Evolutionary conservation across 2,329 filamentous ascomycete genomes (phyloP).

Genomic region (Aaosphaeria pasadenensis): DNA sequence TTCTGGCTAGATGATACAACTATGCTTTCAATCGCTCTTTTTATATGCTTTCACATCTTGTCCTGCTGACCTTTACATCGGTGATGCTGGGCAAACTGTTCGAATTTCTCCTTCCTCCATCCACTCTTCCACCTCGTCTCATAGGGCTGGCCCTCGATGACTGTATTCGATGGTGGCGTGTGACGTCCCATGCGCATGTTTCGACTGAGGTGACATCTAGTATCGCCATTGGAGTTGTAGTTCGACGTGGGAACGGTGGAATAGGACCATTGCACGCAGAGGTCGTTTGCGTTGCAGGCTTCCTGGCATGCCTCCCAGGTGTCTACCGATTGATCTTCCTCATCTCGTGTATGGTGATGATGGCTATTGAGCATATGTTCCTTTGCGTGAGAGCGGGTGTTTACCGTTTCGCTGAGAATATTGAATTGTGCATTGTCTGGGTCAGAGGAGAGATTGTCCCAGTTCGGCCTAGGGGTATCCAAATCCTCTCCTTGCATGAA

Average conservation of each 20-base stretch:
- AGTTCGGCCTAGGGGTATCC: conserved; percentile 20
- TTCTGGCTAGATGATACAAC: background rate
- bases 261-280: conserved; percentile 34
- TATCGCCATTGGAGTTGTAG: conserved; percentile 29
- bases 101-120: conserved; percentile 27
- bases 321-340: conserved; percentile 16
- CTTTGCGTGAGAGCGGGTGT: background rate
- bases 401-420: conserved; percentile 23
- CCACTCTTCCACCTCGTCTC: conserved; percentile 25
- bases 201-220: conserved; percentile 31
- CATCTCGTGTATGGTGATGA: background rate
- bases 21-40: background rate
- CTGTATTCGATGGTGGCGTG: conserved; percentile 9
- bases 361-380: conserved; percentile 5
- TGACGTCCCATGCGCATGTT: conserved; percentile 25
- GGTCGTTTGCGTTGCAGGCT: conserved; percentile 22
- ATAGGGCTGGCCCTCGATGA: conserved; percentile 9
- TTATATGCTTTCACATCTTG: background rate
- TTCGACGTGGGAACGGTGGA: conserved; percentile 22
- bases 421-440: conserved; percentile 28
- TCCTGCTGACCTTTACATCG: conserved; percentile 21
- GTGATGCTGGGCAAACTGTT: conserved; percentile 24
- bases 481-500: conserved; percentile 28
- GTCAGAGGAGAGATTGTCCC: conserved; percentile 32
- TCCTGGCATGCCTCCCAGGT: conserved; percentile 26